phyloP scores from a whole-genome alignment of 805 yeast species.

The Hanseniaspora jakobsenii region DNA sequence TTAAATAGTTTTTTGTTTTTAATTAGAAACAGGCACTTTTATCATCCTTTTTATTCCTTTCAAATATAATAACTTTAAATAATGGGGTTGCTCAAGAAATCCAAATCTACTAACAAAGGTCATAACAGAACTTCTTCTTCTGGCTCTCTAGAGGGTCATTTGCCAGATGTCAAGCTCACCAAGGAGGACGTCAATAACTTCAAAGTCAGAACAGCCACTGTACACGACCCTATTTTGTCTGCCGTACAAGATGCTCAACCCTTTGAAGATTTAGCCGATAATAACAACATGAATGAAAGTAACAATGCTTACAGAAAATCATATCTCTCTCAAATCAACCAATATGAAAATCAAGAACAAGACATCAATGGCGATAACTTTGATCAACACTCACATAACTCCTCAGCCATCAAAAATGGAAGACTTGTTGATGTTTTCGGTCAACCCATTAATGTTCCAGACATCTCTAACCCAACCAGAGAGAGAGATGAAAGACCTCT shows the following conservation, averaged over 20 bases:
- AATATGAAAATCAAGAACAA: slow-evolving; percentile 16
- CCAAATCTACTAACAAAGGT: slow-evolving; percentile 24
- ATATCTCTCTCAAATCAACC: slow-evolving; percentile 21
- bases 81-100: slow-evolving; percentile 39
- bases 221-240: slow-evolving; percentile 79
- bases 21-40: no score
- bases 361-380: slow-evolving; percentile 18
- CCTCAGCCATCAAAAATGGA: slow-evolving; percentile 24
- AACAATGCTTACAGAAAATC: slow-evolving; percentile 28
- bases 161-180: slow-evolving; percentile 33
- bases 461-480: slow-evolving; percentile 86
- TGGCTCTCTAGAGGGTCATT: slow-evolving; percentile 22
- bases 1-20: no score
- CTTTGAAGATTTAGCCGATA: slow-evolving; percentile 51
- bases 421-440: slow-evolving; percentile 65
- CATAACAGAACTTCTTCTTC: slow-evolving; percentile 21
- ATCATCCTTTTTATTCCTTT: no score
- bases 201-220: slow-evolving; percentile 54
- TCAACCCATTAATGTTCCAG: slow-evolving; percentile 61
- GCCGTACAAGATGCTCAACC: slow-evolving; percentile 97
- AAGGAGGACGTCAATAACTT: slow-evolving; percentile 42
- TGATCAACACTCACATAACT: slow-evolving; percentile 19
- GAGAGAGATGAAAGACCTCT: slow-evolving; percentile 90
- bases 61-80: no score
- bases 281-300: slow-evolving; percentile 26